Evolutionary conservation across 768 basidiomycete species (phyloP), one percentile per base, ranked within the genome.

Genomic region (Tubosaeta brunneosetosa): DNA sequence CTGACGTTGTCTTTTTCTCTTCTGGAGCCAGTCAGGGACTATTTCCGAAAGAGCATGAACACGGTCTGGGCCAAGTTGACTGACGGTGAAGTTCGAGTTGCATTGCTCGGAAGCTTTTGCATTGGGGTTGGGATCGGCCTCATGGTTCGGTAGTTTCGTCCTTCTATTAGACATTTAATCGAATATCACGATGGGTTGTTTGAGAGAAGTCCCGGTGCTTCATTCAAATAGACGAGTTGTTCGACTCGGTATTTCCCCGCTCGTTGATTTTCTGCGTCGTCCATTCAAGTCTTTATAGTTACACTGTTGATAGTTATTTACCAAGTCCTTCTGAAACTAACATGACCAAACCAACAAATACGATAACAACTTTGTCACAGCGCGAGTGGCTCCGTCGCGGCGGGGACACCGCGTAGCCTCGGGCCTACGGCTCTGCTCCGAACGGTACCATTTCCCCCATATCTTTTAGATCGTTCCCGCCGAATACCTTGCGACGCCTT

Each of bases 1-100:
- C 13, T 88, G 7, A 61, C 80, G 44, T 78, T 85, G 59, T 82
- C 85, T 1, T 52, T 85, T 26, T 86, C 85, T 9, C 73, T 87
- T 25, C 56, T 87, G 9, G 74, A 72, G 0, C 84, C 84, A 3
- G 56, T 73, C 33, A 69, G 64, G 46, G 53, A 59, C 17, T 60
- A 61, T 14, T 46, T 77, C 3, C 54, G 49, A 22, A 64, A 58
- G 51, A 55, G 44, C 13, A 29, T 62, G 47, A 66, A 61, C 33
- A 57, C 56, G n/a, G 48, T 51, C 49, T 60, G 62, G 60, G 41
- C 41, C n/a, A 66, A 60, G 47, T 7, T 71, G 38, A 61, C 61
- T 8, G 62, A 68, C 8, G 53, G 52, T 19, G 61, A 69, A 29
- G 58, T 71, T 31, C 70, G 68, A 40, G 36, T 73, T 22, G 69